Percentiles rank a stretch among this genome's conserved stretches.
phyloP scores from a whole-genome alignment of 2,329 filamentous ascomycete species.

The Fusarium palustre region DNA sequence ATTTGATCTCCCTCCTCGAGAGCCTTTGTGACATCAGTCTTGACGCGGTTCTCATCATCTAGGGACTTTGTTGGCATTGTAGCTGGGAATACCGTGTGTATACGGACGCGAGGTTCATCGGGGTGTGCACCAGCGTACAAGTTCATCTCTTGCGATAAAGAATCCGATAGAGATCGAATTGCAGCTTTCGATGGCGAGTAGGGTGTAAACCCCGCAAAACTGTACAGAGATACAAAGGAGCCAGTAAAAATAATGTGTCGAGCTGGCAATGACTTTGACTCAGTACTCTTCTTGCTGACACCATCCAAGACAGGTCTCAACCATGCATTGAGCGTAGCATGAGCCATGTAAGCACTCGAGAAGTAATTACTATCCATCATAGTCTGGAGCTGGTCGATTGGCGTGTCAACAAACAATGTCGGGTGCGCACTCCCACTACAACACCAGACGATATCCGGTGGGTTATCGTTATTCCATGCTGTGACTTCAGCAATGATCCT shows the following conservation, averaged over 20 bases:
- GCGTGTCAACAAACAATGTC: constrained; percentile 34
- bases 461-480: constrained; percentile 19
- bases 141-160: constrained; percentile 37
- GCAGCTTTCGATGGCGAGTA: constrained; percentile 33
- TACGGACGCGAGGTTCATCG: constrained; percentile 11
- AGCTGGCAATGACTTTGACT: background rate
- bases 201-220: constrained; percentile 31
- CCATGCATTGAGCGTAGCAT: constrained; percentile 33
- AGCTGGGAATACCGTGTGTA: constrained; percentile 33
- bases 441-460: constrained; percentile 28
- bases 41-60: constrained; percentile 30
- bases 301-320: constrained; percentile 9
- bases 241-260: constrained; percentile 36
- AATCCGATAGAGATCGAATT: constrained; percentile 31
- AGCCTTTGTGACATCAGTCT: constrained; percentile 33
- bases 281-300: background rate
- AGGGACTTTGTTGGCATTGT: constrained; percentile 36
- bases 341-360: constrained; percentile 36
- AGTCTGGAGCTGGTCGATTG: constrained; percentile 30
- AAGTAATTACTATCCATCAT: constrained; percentile 43
- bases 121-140: constrained; percentile 29
- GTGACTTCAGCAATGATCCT: constrained; percentile 22
- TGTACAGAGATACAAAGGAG: constrained; percentile 34
- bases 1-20: constrained; percentile 34
- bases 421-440: constrained; percentile 37